Percentiles rank a stretch among this genome's conserved stretches.
Evolutionary conservation across 2,329 filamentous ascomycete genomes (phyloP).

Genomic region (Aspergillus flavus): DNA sequence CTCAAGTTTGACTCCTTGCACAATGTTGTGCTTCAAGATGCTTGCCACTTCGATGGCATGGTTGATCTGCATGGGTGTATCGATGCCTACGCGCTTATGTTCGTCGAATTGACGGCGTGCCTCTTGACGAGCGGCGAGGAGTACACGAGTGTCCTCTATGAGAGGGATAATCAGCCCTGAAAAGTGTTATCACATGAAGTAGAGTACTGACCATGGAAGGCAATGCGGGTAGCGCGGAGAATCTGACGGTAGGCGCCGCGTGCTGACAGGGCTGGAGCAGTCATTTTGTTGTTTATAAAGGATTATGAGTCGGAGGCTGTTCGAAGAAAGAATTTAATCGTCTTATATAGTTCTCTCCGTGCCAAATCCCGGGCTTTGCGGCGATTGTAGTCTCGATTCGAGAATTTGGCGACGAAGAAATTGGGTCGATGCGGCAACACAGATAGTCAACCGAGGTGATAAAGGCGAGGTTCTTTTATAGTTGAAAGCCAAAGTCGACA

Average conservation of each 20-base stretch:
- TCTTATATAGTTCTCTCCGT: neutral
- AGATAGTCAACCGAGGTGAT: neutral
- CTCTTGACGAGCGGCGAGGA: conserved; percentile 70
- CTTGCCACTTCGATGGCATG: conserved; percentile 82
- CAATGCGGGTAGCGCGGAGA: conserved; percentile 76
- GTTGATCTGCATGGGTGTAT: conserved; percentile 66
- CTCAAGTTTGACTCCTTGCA: conserved; percentile 68
- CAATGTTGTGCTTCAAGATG: conserved; percentile 80
- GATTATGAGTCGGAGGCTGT: neutral
- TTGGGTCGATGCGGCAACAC: neutral
- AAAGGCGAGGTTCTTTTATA: no score
- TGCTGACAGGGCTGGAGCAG: conserved; percentile 54
- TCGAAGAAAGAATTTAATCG: neutral
- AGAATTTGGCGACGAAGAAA: neutral
- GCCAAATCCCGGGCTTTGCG: neutral
- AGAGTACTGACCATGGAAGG: conserved; percentile 70
- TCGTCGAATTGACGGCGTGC: conserved; percentile 74
- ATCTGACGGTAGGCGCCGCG: conserved; percentile 78
- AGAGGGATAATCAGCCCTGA: conserved; percentile 13
- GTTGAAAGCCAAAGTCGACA: neutral
- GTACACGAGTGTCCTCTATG: conserved; percentile 69
- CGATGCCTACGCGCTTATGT: conserved; percentile 63
- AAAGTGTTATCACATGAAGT: neutral
- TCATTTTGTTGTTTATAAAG: conserved; percentile 20
- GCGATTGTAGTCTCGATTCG: neutral